Percentiles rank a stretch among this genome's conserved stretches.
Conservation (phyloP, 768 basidiomycete genomes). For the Sistotremastrum niveocremeum region DNA sequence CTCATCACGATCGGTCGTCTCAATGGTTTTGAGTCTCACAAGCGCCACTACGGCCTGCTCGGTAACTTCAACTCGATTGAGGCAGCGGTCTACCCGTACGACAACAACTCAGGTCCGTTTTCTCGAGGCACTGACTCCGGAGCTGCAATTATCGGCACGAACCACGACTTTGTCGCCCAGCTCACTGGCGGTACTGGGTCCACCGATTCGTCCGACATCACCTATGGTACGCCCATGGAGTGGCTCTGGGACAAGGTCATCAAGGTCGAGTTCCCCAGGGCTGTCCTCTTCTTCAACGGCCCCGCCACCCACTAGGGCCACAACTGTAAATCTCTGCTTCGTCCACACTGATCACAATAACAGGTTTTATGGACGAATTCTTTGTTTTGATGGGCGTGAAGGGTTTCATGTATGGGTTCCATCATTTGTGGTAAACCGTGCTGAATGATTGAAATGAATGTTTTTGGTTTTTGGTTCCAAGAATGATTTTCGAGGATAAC, state of each 20-base stretch:
- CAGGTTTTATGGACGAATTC: too few species aligned
- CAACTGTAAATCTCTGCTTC: too few species aligned
- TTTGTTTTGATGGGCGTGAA: too few species aligned
- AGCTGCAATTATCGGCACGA: too few species aligned
- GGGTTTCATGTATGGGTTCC: too few species aligned
- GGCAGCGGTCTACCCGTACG: slow-evolving; percentile 8
- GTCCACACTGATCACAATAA: too few species aligned
- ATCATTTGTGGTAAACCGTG: too few species aligned
- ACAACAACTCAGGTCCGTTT: slow-evolving; percentile 11
- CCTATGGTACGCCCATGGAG: slow-evolving; percentile 5
- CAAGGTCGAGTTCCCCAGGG: slow-evolving; percentile 11
- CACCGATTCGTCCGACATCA: slow-evolving; percentile 8
- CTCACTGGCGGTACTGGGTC: slow-evolving; percentile 10
- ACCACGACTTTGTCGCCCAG: slow-evolving; percentile 6
- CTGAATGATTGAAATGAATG: too few species aligned
- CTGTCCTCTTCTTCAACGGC: slow-evolving; percentile 9
- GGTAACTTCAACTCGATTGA: slow-evolving; percentile 10
- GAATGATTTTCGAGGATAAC: too few species aligned
- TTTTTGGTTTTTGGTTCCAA: too few species aligned
- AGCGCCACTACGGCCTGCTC: slow-evolving; percentile 8
- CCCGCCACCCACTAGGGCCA: too few species aligned
- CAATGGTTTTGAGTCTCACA: slow-evolving; percentile 11
- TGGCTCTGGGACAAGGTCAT: slow-evolving; percentile 14
- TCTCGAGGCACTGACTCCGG: slow-evolving; percentile 2
- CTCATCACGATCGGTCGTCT: slow-evolving; percentile 15